A percentile compares a stretch with the other conserved stretches of the same genome.
These are phyloP conservation scores for Prunus kanzakura DNA, from an alignment of 306 rosid genomes.

Conservation along the genomic window DNA sequence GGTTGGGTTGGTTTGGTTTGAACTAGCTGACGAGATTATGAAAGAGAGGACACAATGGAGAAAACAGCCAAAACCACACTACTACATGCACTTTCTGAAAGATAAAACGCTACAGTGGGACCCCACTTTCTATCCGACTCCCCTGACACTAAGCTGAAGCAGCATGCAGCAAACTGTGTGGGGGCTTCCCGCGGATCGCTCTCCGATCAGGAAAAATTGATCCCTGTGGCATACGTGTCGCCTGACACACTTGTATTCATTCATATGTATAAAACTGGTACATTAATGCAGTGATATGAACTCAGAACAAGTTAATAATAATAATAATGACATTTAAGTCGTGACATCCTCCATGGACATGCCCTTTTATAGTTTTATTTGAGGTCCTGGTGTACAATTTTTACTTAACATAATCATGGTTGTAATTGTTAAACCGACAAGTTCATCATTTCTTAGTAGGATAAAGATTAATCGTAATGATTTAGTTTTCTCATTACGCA, in stretches of 20 bases:
- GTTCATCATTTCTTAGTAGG: too few relatives aligned
- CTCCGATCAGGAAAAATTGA: slow-evolving; percentile 18
- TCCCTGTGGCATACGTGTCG: neutral
- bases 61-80: slow-evolving; percentile 6
- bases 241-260: neutral
- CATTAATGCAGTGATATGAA: neutral
- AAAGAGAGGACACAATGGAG: neutral
- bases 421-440: too few relatives aligned
- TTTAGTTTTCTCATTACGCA: too few relatives aligned
- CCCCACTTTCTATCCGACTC: slow-evolving; percentile 34
- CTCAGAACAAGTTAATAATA: neutral
- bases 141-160: slow-evolving; percentile 38
- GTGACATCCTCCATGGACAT: too few relatives aligned
- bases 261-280: too few relatives aligned
- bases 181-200: slow-evolving; percentile 58
- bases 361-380: too few relatives aligned
- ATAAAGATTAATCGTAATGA: too few relatives aligned
- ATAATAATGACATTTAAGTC: neutral
- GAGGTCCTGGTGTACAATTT: too few relatives aligned
- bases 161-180: slow-evolving; percentile 28
- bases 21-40: neutral
- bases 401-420: too few relatives aligned
- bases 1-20: neutral
- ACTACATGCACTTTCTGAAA: slow-evolving; percentile 2
- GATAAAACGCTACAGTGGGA: slow-evolving; percentile 23